Evolutionary conservation across 1,284 basidiomycete species (phyloP).

Genomic region (Cystobasidium slooffiae): DNA sequence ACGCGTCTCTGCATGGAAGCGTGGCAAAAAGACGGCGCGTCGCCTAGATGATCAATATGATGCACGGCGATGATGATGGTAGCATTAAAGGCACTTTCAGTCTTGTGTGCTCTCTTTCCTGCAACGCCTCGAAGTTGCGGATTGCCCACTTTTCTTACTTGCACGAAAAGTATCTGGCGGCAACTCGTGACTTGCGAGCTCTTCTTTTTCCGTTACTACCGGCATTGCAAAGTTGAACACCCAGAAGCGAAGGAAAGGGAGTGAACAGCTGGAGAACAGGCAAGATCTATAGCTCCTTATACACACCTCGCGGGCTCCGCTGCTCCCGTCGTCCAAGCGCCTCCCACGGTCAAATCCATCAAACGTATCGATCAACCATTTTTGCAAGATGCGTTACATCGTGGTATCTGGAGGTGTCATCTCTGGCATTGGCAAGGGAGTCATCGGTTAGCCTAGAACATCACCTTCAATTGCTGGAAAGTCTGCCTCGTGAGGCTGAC

Average conservation of each 20-base stretch:
- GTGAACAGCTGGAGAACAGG: too few species aligned
- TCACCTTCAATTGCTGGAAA: not conserved
- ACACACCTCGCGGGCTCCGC: not conserved
- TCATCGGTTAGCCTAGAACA: constrained; percentile 54
- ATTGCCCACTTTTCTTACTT: too few species aligned
- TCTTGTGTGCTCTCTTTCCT: too few species aligned
- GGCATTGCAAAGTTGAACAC: too few species aligned
- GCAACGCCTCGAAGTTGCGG: too few species aligned
- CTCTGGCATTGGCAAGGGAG: constrained; percentile 60
- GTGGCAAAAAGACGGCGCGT: not conserved
- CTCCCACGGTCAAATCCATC: not conserved
- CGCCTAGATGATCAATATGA: not conserved
- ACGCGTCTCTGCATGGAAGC: not conserved
- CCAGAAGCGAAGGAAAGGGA: too few species aligned
- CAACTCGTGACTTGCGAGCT: too few species aligned
- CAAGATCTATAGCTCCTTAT: too few species aligned
- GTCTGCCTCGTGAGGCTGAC: not conserved
- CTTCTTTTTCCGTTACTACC: too few species aligned
- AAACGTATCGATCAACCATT: constrained; percentile 22
- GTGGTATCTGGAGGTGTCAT: constrained; percentile 55
- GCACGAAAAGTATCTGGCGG: too few species aligned
- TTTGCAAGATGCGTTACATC: constrained; percentile 58
- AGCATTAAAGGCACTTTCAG: too few species aligned
- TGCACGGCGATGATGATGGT: too few species aligned
- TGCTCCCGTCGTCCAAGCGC: constrained; percentile 8